phyloP scores from a whole-genome alignment of 768 basidiomycete species.

The Tephrocybe sp. region DNA sequence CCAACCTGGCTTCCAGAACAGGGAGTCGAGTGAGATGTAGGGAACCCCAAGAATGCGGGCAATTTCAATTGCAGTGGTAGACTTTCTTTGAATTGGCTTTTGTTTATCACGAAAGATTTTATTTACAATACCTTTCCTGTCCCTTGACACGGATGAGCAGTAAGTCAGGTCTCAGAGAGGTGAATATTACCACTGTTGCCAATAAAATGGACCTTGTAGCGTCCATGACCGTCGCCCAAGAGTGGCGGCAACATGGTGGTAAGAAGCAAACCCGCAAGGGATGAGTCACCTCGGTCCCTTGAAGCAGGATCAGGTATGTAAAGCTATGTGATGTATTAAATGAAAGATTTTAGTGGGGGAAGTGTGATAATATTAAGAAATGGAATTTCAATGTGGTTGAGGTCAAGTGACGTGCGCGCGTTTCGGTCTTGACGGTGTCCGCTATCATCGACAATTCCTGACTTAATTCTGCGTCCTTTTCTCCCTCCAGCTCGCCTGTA shows the following conservation, averaged over 20 bases:
- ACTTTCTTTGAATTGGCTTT: constrained; percentile 25
- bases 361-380: no score
- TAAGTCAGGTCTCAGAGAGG: neutral
- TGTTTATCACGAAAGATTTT: neutral
- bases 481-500: constrained; percentile 15
- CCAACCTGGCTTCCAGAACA: constrained; percentile 54
- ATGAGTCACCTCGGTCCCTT: neutral
- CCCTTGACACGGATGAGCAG: constrained; percentile 16
- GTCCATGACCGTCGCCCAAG: constrained; percentile 42
- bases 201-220: constrained; percentile 43
- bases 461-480: constrained; percentile 11
- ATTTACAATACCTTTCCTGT: constrained; percentile 26
- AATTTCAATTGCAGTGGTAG: constrained; percentile 44
- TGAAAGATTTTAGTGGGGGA: no score
- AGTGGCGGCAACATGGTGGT: constrained; percentile 24
- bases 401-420: constrained; percentile 31
- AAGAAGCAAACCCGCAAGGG: neutral
- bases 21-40: constrained; percentile 41
- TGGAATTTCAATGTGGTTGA: neutral
- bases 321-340: no score
- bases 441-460: neutral
- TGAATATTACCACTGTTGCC: constrained; percentile 38
- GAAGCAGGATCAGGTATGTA: no score
- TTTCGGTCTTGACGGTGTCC: constrained; percentile 12
- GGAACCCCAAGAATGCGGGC: constrained; percentile 42